Conservation (phyloP, 805 yeast species). For the Metschnikowia santaceciliae region DNA sequence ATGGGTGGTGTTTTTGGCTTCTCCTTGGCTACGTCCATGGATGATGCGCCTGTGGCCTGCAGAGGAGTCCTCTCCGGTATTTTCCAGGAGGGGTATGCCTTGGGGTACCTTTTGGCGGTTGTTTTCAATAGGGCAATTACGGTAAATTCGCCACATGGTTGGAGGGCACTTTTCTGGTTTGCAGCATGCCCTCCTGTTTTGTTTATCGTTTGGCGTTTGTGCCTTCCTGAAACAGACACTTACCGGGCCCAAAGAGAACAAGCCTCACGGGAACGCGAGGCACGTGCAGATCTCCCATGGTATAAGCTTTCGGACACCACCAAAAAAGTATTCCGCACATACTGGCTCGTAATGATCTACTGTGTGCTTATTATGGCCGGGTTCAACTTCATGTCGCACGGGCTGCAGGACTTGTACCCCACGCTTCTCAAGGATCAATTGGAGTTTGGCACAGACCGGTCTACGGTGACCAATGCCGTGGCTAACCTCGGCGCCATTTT, state of each 20-base stretch:
- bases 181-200: slow-evolving; percentile 65
- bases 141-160: slow-evolving; percentile 45
- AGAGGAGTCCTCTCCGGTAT: slow-evolving; percentile 61
- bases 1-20: slow-evolving; percentile 73
- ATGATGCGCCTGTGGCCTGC: slow-evolving; percentile 56
- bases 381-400: slow-evolving; percentile 40
- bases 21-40: slow-evolving; percentile 62
- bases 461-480: slow-evolving; percentile 39
- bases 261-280: slow-evolving; percentile 6
- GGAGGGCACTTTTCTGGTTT: slow-evolving; percentile 70
- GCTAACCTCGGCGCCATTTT: slow-evolving; percentile 40
- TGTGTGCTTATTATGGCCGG: slow-evolving; percentile 47
- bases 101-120: slow-evolving; percentile 64
- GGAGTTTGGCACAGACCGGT: slow-evolving; percentile 27
- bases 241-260: slow-evolving; percentile 28
- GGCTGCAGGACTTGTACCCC: slow-evolving; percentile 42
- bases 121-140: slow-evolving; percentile 58
- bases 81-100: slow-evolving; percentile 77
- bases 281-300: slow-evolving; percentile 9
- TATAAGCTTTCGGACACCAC: slow-evolving; percentile 10
- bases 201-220: slow-evolving; percentile 53
- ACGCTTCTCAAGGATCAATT: slow-evolving; percentile 34
- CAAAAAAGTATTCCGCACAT: slow-evolving; percentile 33
- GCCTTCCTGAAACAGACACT: slow-evolving; percentile 56
- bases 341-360: slow-evolving; percentile 62